These are phyloP conservation scores for Ephemerocybe angulata DNA, from an alignment of 768 basidiomycete species.

Conservation along the genomic window DNA sequence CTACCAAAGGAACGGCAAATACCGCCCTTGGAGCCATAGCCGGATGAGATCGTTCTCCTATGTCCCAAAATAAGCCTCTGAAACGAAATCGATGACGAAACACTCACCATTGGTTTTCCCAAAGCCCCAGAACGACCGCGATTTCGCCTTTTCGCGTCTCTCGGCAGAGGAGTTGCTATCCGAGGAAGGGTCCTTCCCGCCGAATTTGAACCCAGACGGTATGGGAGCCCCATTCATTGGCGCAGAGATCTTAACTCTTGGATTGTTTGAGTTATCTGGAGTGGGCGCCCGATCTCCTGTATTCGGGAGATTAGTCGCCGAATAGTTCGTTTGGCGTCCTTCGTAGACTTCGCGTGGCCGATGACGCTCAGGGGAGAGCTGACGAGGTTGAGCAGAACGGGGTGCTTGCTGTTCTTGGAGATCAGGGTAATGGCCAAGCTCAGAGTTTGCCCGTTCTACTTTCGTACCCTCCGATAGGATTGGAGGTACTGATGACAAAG, in stretches of 20 bases:
- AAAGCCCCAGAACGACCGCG: conserved; percentile 91
- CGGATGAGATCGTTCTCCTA: conserved; percentile 33
- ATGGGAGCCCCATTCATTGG: conserved; percentile 84
- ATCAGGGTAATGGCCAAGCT: conserved; percentile 78
- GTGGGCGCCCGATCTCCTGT: conserved; percentile 48
- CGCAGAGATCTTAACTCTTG: conserved; percentile 82
- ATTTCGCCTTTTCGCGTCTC: conserved; percentile 88
- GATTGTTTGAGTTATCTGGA: conserved; percentile 46
- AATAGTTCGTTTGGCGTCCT: conserved; percentile 55
- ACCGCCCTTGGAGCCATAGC: conserved; percentile 63
- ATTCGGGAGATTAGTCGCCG: conserved; percentile 39
- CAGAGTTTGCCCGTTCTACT: conserved; percentile 68
- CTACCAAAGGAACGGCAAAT: conserved; percentile 84
- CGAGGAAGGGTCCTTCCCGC: conserved; percentile 59
- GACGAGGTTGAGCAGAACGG: conserved; percentile 27
- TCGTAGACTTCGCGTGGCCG: conserved; percentile 47
- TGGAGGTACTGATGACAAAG: conserved; percentile 59
- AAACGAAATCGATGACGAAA: conserved; percentile 9
- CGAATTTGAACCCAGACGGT: conserved; percentile 89
- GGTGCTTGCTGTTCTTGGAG: conserved; percentile 38
- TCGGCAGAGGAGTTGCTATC: conserved; percentile 44
- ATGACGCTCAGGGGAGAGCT: conserved; percentile 53
- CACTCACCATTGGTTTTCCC: conserved; percentile 55
- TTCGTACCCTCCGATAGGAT: conserved; percentile 34
- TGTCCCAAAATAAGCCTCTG: conserved; percentile 13